A percentile compares a stretch with the other conserved stretches of the same genome.
phyloP scores from a whole-genome alignment of 2,329 filamentous ascomycete genomes.

The Ophiocordyceps camponoti-floridani region DNA sequence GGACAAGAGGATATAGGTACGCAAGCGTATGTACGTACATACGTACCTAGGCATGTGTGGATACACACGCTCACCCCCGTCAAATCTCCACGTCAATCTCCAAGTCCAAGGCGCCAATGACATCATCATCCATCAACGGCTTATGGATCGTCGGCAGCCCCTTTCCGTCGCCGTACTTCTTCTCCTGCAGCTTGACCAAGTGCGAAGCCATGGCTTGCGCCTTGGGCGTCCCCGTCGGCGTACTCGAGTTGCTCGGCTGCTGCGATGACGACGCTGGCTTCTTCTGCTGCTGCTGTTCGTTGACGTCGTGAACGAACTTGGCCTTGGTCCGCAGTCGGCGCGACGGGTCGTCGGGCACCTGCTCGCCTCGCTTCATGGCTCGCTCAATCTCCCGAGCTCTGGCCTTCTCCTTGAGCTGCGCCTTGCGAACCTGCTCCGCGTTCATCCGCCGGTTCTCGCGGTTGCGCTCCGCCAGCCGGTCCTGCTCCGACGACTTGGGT shows the following conservation, averaged over 20 bases:
- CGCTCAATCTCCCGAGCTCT: slow-evolving; percentile 41
- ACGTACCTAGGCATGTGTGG: no score
- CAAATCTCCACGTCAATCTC: slow-evolving; percentile 83
- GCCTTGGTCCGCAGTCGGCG: slow-evolving; percentile 48
- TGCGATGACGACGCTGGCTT: slow-evolving; percentile 24
- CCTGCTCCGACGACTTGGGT: slow-evolving; percentile 48
- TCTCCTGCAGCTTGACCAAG: slow-evolving; percentile 33
- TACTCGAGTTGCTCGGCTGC: slow-evolving; percentile 21
- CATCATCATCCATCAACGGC: slow-evolving; percentile 76
- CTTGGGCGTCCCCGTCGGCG: slow-evolving; percentile 26
- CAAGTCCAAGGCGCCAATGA: slow-evolving; percentile 75
- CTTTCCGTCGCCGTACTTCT: slow-evolving; percentile 37
- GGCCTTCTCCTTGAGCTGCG: slow-evolving; percentile 65
- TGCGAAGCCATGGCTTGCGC: slow-evolving; percentile 25
- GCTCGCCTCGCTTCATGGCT: slow-evolving; percentile 45
- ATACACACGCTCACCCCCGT: no score
- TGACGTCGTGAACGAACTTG: slow-evolving; percentile 49
- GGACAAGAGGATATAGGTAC: no score
- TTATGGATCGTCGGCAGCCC: slow-evolving; percentile 54
- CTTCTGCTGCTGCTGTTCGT: slow-evolving; percentile 25
- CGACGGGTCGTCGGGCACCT: slow-evolving; percentile 36
- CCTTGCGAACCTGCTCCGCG: slow-evolving; percentile 76
- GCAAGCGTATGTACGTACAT: no score
- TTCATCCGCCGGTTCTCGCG: slow-evolving; percentile 69
- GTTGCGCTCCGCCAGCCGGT: slow-evolving; percentile 71